Evolutionary conservation across 1,284 basidiomycete genomes (phyloP).

Genomic region (Tilletia indica): DNA sequence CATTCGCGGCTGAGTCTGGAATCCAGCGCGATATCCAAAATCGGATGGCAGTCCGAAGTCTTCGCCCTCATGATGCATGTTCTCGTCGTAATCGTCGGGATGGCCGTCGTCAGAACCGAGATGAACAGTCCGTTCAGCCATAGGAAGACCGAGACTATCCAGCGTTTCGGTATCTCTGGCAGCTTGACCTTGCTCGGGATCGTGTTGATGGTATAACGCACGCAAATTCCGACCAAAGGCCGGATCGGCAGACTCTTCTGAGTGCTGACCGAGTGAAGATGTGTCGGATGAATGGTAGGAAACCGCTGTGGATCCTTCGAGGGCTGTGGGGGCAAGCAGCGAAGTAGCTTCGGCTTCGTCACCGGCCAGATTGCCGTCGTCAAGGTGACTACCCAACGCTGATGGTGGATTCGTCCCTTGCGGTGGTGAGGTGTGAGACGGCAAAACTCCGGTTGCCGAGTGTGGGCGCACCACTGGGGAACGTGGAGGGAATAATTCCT

Average conservation of each 20-base stretch:
- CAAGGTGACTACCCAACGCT: not conserved
- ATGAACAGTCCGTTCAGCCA: not conserved
- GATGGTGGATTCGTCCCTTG: not conserved
- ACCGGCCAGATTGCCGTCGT: not conserved
- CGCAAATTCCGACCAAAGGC: constrained; percentile 7
- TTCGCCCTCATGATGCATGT: not conserved
- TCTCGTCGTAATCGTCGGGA: not conserved
- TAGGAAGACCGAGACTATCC: not conserved
- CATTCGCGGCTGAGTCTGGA: constrained; percentile 12
- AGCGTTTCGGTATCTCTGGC: not conserved
- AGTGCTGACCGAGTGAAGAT: constrained; percentile 1
- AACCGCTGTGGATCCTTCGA: constrained; percentile 6
- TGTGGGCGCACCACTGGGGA: not conserved
- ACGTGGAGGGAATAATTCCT: not conserved
- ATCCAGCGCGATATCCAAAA: constrained; percentile 9
- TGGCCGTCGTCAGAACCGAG: not conserved
- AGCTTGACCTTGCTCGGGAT: not conserved
- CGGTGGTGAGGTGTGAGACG: not conserved
- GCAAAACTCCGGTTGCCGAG: not conserved
- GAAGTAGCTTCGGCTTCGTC: constrained; percentile 12
- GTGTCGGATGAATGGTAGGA: constrained; percentile 12
- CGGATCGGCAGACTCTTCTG: constrained; percentile 14
- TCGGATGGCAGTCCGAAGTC: not conserved
- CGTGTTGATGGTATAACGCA: constrained; percentile 1
- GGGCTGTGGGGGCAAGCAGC: not conserved